Evolutionary conservation across 2,329 filamentous ascomycete genomes (phyloP), one percentile per base, ranked within the genome.

Genomic region (Aspergillus arachidicola): DNA sequence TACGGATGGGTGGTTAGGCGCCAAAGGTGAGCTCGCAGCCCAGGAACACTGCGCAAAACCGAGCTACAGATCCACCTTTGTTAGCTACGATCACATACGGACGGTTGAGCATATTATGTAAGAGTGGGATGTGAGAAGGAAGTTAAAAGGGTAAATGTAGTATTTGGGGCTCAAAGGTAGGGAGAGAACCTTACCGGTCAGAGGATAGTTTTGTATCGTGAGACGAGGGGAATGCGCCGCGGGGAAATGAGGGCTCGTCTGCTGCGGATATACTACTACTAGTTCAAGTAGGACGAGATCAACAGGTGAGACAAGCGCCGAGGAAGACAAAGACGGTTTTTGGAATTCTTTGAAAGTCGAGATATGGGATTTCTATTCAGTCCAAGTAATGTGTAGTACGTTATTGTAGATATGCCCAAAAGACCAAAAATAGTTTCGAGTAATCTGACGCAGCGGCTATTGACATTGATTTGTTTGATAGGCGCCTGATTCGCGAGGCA

Each of bases 401-500:
- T 32, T 21, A 32, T 14, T 32, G 46, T 30, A 19, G 46, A n/a
- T 6, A n/a, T 51, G 46, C 12, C 23, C 23, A 28, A 14, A 12
- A 30, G 16, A n/a, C 10, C 23, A 16, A 26, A 28, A 14, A 4
- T 14, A 16, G 45, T 16, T n/a, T 51, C 48, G 21, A 51, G 28
- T 51, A n/a, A 32, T 19, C 26, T 23, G 48, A 32, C 26, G 28
- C 48, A 51, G 28, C 28, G 28, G 48, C 48, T 21, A 51, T 12
- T 51, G 28, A 51, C 26, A 32, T n/a, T 54, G 32, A 34, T n/a
- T 54, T 28, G 30, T 21, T 26, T 21, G 19, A 51, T 14, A 57
- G 19, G 7, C 36, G 38, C 51, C 61, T 34, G 68, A 69, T 67
- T 68, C 63, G 28, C 34, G 53, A 70, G 64, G 61, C 58, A 60